phyloP scores from a whole-genome alignment of 495 filamentous ascomycete species.

The Parachaetomium inaequale region DNA sequence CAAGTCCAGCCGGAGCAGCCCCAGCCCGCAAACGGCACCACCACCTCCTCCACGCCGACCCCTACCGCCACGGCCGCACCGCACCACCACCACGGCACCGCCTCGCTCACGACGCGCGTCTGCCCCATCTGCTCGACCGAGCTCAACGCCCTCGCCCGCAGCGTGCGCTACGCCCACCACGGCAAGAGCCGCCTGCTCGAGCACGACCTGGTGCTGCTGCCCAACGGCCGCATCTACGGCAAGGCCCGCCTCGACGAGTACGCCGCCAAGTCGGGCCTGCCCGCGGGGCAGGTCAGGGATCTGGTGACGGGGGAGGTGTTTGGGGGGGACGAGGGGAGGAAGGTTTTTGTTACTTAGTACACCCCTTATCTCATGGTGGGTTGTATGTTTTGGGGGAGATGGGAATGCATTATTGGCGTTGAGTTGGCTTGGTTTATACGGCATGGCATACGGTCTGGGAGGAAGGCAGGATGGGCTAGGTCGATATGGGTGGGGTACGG shows the following conservation, averaged over 20 bases:
- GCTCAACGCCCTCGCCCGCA: conserved; percentile 82
- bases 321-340: conserved; percentile 60
- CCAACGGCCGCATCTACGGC: conserved; percentile 84
- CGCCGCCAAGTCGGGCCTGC: conserved; percentile 66
- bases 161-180: conserved; percentile 91
- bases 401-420: neutral
- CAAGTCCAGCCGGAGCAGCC: conserved; percentile 11
- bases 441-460: neutral
- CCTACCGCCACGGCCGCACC: neutral
- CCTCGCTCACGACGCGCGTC: conserved; percentile 47
- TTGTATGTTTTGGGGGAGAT: neutral
- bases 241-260: conserved; percentile 67
- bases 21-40: conserved; percentile 27
- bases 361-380: no score
- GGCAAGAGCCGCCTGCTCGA: conserved; percentile 82
- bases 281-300: conserved; percentile 70
- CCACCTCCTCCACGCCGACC: conserved; percentile 1
- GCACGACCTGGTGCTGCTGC: conserved; percentile 77
- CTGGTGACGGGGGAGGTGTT: conserved; percentile 71
- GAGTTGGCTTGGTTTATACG: neutral
- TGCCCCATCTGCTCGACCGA: conserved; percentile 96
- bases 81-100: conserved; percentile 26
- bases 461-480: neutral
- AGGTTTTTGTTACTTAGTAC: conserved; percentile 83
- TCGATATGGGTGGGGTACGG: neutral